Evolutionary conservation across 331 rosid species (phyloP).

Genomic region (Malus hybrid): DNA sequence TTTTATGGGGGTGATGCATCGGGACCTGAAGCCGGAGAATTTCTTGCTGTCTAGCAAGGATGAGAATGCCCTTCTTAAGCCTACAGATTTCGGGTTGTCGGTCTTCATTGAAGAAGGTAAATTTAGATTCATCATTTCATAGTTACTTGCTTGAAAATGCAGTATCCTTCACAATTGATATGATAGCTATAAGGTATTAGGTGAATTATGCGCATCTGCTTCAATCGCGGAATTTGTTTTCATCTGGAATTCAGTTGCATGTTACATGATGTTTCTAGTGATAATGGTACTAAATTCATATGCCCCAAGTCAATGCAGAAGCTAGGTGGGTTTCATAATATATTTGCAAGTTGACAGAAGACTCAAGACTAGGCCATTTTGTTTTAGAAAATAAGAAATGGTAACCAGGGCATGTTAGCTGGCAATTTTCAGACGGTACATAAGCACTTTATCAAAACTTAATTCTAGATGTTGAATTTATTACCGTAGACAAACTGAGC

Average conservation of each 20-base stretch:
- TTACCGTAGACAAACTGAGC: background rate
- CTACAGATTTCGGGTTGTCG: slow-evolving; percentile 89
- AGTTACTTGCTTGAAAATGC: too few relatives aligned
- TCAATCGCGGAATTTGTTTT: background rate
- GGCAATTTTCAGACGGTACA: background rate
- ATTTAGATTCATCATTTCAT: background rate
- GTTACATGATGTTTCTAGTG: too few relatives aligned
- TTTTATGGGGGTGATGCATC: slow-evolving; percentile 96
- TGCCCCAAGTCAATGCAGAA: background rate
- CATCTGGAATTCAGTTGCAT: too few relatives aligned
- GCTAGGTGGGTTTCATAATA: background rate
- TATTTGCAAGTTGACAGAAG: background rate
- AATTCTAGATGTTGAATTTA: background rate
- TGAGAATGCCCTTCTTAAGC: slow-evolving; percentile 64
- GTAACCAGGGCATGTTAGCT: background rate
- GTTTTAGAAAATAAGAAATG: background rate
- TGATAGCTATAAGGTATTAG: background rate
- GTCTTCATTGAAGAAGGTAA: slow-evolving; percentile 91
- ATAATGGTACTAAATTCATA: too few relatives aligned
- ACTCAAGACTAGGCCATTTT: background rate
- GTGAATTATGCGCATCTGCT: background rate
- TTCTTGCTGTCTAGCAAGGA: slow-evolving; percentile 80
- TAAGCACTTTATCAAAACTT: background rate
- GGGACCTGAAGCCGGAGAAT: slow-evolving; percentile 96
- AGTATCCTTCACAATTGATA: background rate